Evolutionary conservation across 805 yeast genomes (phyloP).

Genomic region (Torulaspora quercuum): DNA sequence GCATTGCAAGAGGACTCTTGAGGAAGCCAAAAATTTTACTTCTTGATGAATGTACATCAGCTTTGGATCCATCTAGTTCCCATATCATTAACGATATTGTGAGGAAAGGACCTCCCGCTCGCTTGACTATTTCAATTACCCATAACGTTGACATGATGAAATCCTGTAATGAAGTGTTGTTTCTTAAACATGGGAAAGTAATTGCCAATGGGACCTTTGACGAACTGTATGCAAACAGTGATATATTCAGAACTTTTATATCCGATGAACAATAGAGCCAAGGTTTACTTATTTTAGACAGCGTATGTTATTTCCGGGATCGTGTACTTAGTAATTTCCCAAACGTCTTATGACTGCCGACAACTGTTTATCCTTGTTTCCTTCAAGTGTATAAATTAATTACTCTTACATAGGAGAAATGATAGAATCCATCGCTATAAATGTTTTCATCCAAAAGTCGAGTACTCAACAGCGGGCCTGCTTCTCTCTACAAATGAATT

Average conservation of each 20-base stretch:
- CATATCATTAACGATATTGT: conserved; percentile 50
- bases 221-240: conserved; percentile 20
- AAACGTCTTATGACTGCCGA: too few species aligned
- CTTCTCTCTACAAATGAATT: conserved; percentile 48
- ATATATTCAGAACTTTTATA: conserved; percentile 3
- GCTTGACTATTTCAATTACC: conserved; percentile 61
- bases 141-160: conserved; percentile 69
- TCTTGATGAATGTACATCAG: conserved; percentile 87
- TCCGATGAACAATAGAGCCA: not conserved
- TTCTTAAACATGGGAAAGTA: conserved; percentile 48
- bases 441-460: not conserved
- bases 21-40: conserved; percentile 60
- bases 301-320: too few species aligned
- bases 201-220: conserved; percentile 44
- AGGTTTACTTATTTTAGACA: too few species aligned
- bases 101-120: conserved; percentile 37
- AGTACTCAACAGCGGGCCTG: too few species aligned
- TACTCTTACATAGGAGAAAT: not conserved
- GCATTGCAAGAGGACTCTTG: conserved; percentile 77
- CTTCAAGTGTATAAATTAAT: conserved; percentile 3
- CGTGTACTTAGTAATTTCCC: too few species aligned
- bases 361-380: conserved; percentile 2
- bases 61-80: conserved; percentile 68
- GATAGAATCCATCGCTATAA: not conserved
- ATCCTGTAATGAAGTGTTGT: conserved; percentile 49